Evolutionary conservation across 163 green algal species (phyloP).

Genomic region (Scenedesmus sp.): DNA sequence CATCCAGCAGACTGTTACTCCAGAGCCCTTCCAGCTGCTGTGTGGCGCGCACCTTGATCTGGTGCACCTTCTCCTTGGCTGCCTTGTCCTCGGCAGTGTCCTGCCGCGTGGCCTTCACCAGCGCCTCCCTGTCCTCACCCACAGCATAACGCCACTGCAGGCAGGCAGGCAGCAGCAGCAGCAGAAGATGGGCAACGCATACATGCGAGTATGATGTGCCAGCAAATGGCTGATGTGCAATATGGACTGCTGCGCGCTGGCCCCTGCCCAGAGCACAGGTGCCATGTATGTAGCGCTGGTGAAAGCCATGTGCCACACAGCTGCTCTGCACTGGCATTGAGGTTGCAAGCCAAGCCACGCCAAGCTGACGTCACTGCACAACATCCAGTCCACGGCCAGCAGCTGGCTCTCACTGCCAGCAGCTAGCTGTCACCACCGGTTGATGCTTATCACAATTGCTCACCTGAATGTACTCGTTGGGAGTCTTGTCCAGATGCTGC

Average conservation of each 20-base stretch:
- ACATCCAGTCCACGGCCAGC: not conserved
- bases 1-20: no score
- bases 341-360: no score
- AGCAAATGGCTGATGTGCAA: slow-evolving; percentile 59
- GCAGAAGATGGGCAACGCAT: slow-evolving; percentile 24
- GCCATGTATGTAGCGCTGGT: no score
- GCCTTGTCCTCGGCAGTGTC: slow-evolving; percentile 58
- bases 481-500: slow-evolving; percentile 92
- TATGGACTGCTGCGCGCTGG: no score
- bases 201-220: slow-evolving; percentile 63
- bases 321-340: no score
- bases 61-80: slow-evolving; percentile 56
- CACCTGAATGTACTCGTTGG: slow-evolving; percentile 92
- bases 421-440: not conserved
- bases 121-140: slow-evolving; percentile 92
- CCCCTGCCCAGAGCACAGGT: no score
- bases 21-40: not conserved
- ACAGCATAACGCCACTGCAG: slow-evolving; percentile 89
- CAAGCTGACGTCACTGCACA: no score
- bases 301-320: no score
- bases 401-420: not conserved
- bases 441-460: no score
- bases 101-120: slow-evolving; percentile 79
- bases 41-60: slow-evolving; percentile 35
- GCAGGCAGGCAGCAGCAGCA: not conserved